phyloP scores from a whole-genome alignment of 768 basidiomycete species.

The Lyophyllum semitale region DNA sequence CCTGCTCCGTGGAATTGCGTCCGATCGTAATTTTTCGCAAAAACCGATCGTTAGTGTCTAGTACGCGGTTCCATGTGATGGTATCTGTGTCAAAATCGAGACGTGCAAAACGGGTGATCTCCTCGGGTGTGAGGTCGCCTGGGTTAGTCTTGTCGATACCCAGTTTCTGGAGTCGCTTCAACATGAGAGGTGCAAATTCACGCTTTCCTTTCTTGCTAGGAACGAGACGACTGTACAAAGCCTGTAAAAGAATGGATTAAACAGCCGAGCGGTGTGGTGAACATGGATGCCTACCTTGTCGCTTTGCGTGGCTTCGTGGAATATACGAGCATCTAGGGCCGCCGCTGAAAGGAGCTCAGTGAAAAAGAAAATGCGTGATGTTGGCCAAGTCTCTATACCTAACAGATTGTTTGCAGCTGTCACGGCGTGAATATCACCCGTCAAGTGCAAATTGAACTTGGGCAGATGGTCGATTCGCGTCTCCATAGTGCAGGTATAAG shows the following conservation, averaged over 20 bases:
- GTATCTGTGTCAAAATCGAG: slow-evolving; percentile 89
- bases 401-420: slow-evolving; percentile 97
- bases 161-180: slow-evolving; percentile 92
- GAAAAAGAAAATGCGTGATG: neutral
- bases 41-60: slow-evolving; percentile 97
- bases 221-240: slow-evolving; percentile 88
- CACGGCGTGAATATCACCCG: slow-evolving; percentile 97
- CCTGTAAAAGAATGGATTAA: slow-evolving; percentile 35
- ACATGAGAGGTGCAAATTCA: slow-evolving; percentile 94
- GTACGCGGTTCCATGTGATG: slow-evolving; percentile 97
- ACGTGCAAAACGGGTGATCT: slow-evolving; percentile 86
- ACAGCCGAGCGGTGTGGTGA: neutral
- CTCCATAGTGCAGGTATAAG: neutral
- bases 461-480: neutral
- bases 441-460: slow-evolving; percentile 95
- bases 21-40: slow-evolving; percentile 92
- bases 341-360: slow-evolving; percentile 58
- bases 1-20: slow-evolving; percentile 87
- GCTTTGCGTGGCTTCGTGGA: slow-evolving; percentile 94
- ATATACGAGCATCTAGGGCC: slow-evolving; percentile 94
- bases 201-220: slow-evolving; percentile 93
- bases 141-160: slow-evolving; percentile 95
- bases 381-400: slow-evolving; percentile 43
- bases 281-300: slow-evolving; percentile 64
- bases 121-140: slow-evolving; percentile 88